phyloP scores from a whole-genome alignment of 78 protist genomes.

The Diacronema lutheri region DNA sequence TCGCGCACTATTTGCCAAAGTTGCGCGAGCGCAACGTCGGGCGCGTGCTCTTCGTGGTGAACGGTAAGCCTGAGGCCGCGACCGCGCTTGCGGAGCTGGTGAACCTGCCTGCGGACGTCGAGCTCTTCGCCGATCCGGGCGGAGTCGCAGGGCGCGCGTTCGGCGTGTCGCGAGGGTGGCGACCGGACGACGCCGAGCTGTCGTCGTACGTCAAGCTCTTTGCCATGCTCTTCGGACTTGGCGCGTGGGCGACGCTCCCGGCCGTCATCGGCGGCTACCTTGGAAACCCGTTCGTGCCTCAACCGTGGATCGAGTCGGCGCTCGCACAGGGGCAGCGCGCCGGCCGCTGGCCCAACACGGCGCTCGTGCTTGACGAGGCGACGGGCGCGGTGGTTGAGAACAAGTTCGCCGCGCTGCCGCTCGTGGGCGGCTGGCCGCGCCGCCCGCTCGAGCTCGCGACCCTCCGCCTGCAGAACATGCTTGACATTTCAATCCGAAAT shows the following conservation, averaged over 20 bases:
- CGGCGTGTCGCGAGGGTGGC: neutral
- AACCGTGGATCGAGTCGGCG: slow-evolving; percentile 5
- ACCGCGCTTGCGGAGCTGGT: neutral
- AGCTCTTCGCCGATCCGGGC: slow-evolving; percentile 11
- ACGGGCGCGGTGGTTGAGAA: neutral
- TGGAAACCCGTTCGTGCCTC: neutral
- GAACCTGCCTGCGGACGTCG: neutral
- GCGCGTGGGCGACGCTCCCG: slow-evolving; percentile 9
- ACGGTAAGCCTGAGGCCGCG: neutral
- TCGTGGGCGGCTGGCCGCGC: neutral
- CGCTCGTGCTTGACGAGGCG: neutral
- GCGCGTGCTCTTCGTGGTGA: neutral
- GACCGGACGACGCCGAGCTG: slow-evolving; percentile 1
- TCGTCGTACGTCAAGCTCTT: neutral
- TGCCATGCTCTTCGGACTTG: slow-evolving; percentile 6
- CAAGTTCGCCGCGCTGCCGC: slow-evolving; percentile 12
- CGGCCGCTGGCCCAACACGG: neutral
- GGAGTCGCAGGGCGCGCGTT: slow-evolving; percentile 22
- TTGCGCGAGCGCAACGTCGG: neutral
- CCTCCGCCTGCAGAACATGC: slow-evolving; percentile 8
- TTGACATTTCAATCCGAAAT: neutral
- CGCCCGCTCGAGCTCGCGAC: slow-evolving; percentile 32
- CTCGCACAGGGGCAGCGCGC: slow-evolving; percentile 13
- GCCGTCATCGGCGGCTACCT: slow-evolving; percentile 9
- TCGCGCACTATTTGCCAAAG: neutral